Conservation (phyloP, 805 yeast species). For the Dipodascus geniculatus region DNA sequence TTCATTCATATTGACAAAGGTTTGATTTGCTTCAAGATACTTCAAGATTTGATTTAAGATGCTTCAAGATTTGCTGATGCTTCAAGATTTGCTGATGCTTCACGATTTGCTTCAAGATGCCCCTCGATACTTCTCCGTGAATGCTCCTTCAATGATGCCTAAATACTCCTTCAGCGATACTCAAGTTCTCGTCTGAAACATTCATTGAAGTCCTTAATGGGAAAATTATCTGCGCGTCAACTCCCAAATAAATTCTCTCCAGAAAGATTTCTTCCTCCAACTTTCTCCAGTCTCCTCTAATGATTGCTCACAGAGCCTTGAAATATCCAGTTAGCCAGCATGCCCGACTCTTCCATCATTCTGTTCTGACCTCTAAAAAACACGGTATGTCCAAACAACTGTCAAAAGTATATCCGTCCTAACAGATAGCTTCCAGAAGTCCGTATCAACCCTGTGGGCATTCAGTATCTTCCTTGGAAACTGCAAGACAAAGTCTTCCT, state of each 20-base stretch:
- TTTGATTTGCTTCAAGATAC: too few species aligned
- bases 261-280: background rate
- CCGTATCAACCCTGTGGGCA: conserved; percentile 23
- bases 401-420: background rate
- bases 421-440: background rate
- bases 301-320: too few species aligned
- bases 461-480: conserved; percentile 18
- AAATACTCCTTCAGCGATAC: too few species aligned
- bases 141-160: background rate
- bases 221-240: background rate
- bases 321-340: too few species aligned
- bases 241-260: background rate
- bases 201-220: too few species aligned
- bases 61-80: too few species aligned
- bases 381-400: background rate
- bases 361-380: background rate
- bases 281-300: too few species aligned
- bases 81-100: too few species aligned
- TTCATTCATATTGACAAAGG: background rate
- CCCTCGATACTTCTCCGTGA: background rate
- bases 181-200: background rate
- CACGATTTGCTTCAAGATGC: too few species aligned
- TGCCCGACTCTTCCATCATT: background rate
- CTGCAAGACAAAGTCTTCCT: conserved; percentile 14
- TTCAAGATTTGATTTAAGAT: background rate